Evolutionary conservation across 495 filamentous ascomycete species (phyloP).

Genomic region (Paragyromitra xinjiangensis): DNA sequence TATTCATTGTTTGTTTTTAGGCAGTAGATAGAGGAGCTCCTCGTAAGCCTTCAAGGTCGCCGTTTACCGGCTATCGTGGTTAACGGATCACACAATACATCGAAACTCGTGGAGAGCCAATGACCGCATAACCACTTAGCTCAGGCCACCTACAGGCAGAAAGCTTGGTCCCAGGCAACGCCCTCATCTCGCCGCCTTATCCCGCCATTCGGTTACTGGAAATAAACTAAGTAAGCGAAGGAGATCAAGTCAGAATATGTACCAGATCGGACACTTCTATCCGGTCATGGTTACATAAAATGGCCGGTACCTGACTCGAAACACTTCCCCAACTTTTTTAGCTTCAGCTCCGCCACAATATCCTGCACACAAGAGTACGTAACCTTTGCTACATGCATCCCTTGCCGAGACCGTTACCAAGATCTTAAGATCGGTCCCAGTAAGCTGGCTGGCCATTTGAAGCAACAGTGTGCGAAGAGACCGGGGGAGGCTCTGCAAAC

Average conservation of each 20-base stretch:
- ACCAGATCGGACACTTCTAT: slow-evolving; percentile 7
- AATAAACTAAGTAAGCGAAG: slow-evolving; percentile 21
- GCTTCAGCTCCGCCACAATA: slow-evolving; percentile 21
- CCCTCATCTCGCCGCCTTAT: slow-evolving; percentile 6
- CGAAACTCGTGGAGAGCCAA: background rate
- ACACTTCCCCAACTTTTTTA: slow-evolving; percentile 21
- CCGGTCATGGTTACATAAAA: slow-evolving; percentile 15
- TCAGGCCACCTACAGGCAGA: slow-evolving; percentile 12
- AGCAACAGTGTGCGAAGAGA: slow-evolving; percentile 5
- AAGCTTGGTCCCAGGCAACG: background rate
- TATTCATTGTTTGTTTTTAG: background rate
- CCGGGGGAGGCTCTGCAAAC: slow-evolving; percentile 16
- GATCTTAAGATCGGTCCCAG: slow-evolving; percentile 41
- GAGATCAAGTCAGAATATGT: slow-evolving; percentile 7
- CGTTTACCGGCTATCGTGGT: slow-evolving; percentile 16
- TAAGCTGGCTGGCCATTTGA: slow-evolving; percentile 19
- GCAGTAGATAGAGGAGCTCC: background rate
- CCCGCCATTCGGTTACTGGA: slow-evolving; percentile 14
- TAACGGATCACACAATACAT: background rate
- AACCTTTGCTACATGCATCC: slow-evolving; percentile 25
- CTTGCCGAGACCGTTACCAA: slow-evolving; percentile 40
- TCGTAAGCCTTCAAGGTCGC: background rate
- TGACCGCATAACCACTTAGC: slow-evolving; percentile 8
- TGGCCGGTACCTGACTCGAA: slow-evolving; percentile 21
- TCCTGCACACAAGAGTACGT: slow-evolving; percentile 18